Percentiles rank a stretch among this genome's conserved stretches.
Conservation (phyloP, 2,329 filamentous ascomycete species). For the Epichloe bromicola region DNA sequence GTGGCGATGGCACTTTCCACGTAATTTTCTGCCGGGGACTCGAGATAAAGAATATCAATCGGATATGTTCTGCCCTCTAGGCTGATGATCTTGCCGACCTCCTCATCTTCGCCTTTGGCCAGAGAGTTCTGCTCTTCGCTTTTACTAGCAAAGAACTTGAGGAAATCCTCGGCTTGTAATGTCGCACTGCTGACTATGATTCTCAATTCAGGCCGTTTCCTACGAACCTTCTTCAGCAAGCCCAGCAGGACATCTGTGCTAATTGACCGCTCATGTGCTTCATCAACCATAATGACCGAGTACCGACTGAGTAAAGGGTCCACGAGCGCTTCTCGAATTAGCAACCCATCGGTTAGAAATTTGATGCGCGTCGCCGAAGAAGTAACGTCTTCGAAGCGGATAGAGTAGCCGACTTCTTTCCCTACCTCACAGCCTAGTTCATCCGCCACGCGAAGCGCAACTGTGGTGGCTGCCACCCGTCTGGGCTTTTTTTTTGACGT, state of each 20-base stretch:
- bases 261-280: slow-evolving; percentile 87
- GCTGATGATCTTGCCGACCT: slow-evolving; percentile 50
- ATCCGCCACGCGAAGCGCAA: slow-evolving; percentile 78
- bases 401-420: slow-evolving; percentile 86
- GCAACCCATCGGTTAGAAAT: slow-evolving; percentile 84
- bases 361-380: slow-evolving; percentile 80
- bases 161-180: slow-evolving; percentile 75
- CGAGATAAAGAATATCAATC: slow-evolving; percentile 73
- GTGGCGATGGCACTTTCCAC: slow-evolving; percentile 71
- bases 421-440: slow-evolving; percentile 78
- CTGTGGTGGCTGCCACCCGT: slow-evolving; percentile 79
- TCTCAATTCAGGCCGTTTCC: slow-evolving; percentile 65
- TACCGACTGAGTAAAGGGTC: slow-evolving; percentile 86
- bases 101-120: slow-evolving; percentile 12
- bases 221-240: slow-evolving; percentile 79
- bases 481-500: slow-evolving; percentile 47
- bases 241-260: slow-evolving; percentile 87
- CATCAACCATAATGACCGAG: slow-evolving; percentile 94
- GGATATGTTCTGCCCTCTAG: slow-evolving; percentile 81
- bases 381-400: slow-evolving; percentile 83
- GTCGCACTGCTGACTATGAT: slow-evolving; percentile 92
- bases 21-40: slow-evolving; percentile 71
- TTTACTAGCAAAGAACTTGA: slow-evolving; percentile 55
- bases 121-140: slow-evolving; percentile 23
- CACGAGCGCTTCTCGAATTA: slow-evolving; percentile 83